These are phyloP conservation scores for Cymbopogon flexuosus DNA, from an alignment of 202 grass and related monocot species.

Conservation along the genomic window DNA sequence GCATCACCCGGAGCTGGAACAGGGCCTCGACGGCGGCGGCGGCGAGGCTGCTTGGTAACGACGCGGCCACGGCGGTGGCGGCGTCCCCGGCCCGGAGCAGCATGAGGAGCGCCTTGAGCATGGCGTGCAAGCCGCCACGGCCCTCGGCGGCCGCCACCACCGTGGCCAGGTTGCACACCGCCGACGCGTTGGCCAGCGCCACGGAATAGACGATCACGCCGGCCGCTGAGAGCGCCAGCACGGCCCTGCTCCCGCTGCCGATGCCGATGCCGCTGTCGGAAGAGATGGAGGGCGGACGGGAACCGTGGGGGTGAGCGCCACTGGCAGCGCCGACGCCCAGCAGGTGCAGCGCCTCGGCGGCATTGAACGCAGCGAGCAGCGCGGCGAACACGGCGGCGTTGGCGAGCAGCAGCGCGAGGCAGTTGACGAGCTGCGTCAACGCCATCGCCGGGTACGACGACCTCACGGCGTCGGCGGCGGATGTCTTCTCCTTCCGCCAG, in stretches of 20 bases:
- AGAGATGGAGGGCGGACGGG: not conserved
- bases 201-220: conserved; percentile 87
- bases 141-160: conserved; percentile 54
- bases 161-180: conserved; percentile 66
- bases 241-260: not conserved
- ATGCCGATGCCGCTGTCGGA: not conserved
- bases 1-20: conserved; percentile 67
- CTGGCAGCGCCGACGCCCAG: not conserved
- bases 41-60: conserved; percentile 57
- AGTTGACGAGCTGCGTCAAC: conserved; percentile 49
- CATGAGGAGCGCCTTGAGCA: conserved; percentile 63
- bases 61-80: conserved; percentile 68
- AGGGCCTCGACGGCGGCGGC: conserved; percentile 61
- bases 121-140: conserved; percentile 38
- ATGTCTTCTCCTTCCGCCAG: not conserved
- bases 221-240: conserved; percentile 59
- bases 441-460: conserved; percentile 48
- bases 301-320: not conserved
- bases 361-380: conserved; percentile 68
- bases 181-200: conserved; percentile 56
- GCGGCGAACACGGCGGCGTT: conserved; percentile 64
- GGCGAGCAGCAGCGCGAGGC: conserved; percentile 43
- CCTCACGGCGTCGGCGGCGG: not conserved
- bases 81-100: conserved; percentile 51
- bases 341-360: conserved; percentile 42